Base-by-base conservation (phyloP, 2,329 filamentous ascomycete species). In the Pezicula carpinea region DNA sequence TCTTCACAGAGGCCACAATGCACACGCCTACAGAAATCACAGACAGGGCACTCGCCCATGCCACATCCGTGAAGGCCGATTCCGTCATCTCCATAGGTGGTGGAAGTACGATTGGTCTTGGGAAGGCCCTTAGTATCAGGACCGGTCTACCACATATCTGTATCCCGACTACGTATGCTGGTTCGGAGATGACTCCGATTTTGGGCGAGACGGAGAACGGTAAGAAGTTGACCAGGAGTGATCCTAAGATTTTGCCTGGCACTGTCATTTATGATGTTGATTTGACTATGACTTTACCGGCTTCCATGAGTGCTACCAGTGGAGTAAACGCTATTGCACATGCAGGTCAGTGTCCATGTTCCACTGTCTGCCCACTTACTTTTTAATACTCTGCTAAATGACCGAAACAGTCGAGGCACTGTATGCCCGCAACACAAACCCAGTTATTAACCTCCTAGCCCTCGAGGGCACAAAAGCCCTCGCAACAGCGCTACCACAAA, bases 281-380 rank as follows among this genome's bases (percentile, higher is more conserved):
- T 55, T 64, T 83, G 46, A 83, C 80, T 0, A 70, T 81, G 71
- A 77, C 74, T 1, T 65, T 85, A 19, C 80, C 81, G 0, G 57
- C 64, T 2, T 62, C 59, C 0, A 66, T 81, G 61, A 79, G 72
- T 52, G 72, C 74, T 2, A 79, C 74, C 0, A 83, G 79, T 48
- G 81, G 81, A 39, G 70, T 85, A 40, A 85, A 85, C 59, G 80
- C 82, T 0, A 81, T 85, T 62, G 81, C 82, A 2, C 82, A 85
- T 64, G 74, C 79, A 35, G 71, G 72, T 75, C 46, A 38, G 13
- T 42, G 18, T 43, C 34, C 36, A 22, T 18, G 15, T 35, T 49
- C 17, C 23, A 13, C 38, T 38, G n/a, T n/a, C n/a, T n/a, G n/a
- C n/a, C n/a, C n/a, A n/a, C n/a, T n/a, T n/a, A 31, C 32, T 38